Percentiles rank a stretch among this genome's conserved stretches.
Conservation (phyloP, 495 filamentous ascomycete genomes). For the Stereocaulon alpinum region DNA sequence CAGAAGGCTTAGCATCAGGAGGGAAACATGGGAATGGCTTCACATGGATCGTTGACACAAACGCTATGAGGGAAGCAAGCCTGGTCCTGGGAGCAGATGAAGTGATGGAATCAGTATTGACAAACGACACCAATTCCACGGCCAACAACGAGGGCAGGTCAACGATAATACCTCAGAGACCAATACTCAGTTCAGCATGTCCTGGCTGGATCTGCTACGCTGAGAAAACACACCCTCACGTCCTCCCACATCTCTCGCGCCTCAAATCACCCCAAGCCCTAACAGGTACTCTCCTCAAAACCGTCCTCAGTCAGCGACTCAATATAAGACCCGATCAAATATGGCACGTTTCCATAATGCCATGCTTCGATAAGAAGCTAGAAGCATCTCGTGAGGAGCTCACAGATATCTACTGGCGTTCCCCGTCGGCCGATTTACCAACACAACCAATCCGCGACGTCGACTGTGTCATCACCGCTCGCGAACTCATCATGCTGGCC, state of each 20-base stretch:
- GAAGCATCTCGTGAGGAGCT: constrained; percentile 90
- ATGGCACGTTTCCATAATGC: constrained; percentile 94
- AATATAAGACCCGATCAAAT: constrained; percentile 67
- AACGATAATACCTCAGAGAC: constrained; percentile 42
- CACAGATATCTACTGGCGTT: constrained; percentile 65
- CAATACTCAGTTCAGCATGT: constrained; percentile 82
- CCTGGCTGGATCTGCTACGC: constrained; percentile 99
- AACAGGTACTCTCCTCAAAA: constrained; percentile 80
- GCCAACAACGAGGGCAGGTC: constrained; percentile 18
- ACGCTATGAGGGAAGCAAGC: constrained; percentile 63
- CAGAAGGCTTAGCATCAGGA: constrained; percentile 53
- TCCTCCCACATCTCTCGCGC: constrained; percentile 81
- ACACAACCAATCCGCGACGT: constrained; percentile 64
- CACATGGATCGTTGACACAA: constrained; percentile 80
- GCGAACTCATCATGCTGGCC: constrained; percentile 82
- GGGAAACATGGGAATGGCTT: constrained; percentile 68
- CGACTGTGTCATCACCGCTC: constrained; percentile 93
- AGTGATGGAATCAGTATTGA: constrained; percentile 38
- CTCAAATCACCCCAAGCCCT: constrained; percentile 92
- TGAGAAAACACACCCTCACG: constrained; percentile 89
- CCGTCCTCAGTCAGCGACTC: constrained; percentile 58
- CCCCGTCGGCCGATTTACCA: constrained; percentile 1
- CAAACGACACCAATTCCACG: constrained; percentile 1
- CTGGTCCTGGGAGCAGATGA: constrained; percentile 77
- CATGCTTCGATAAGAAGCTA: constrained; percentile 98